These are phyloP conservation scores for Moringa oleifera DNA, from an alignment of 345 rosid species.

Conservation along the genomic window DNA sequence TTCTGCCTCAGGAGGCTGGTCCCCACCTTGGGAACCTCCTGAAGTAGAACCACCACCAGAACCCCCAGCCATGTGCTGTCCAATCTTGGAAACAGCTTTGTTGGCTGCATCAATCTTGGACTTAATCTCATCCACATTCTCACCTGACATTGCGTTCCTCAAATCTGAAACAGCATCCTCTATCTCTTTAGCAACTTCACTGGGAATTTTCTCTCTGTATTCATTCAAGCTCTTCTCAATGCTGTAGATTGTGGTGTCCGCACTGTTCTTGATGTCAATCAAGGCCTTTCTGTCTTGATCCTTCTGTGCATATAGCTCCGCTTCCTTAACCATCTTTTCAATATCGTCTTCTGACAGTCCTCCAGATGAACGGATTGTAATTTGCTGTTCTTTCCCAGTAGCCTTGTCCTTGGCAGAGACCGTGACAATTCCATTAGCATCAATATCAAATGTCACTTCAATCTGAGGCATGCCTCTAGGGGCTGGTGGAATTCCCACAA, in stretches of 20 bases:
- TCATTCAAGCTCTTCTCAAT: conserved; percentile 81
- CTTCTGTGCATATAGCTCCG: conserved; percentile 68
- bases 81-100: conserved; percentile 85
- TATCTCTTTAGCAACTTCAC: conserved; percentile 63
- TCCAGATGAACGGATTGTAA: conserved; percentile 86
- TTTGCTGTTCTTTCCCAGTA: conserved; percentile 75
- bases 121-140: conserved; percentile 57
- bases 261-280: conserved; percentile 65
- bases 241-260: conserved; percentile 79
- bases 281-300: conserved; percentile 69
- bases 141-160: conserved; percentile 58
- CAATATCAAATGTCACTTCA: conserved; percentile 87
- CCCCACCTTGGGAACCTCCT: conserved; percentile 61
- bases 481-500: conserved; percentile 84
- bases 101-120: conserved; percentile 74
- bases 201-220: conserved; percentile 75
- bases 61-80: conserved; percentile 69
- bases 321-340: conserved; percentile 86
- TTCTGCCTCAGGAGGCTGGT: conserved; percentile 75
- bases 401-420: conserved; percentile 90
- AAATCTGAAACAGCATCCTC: conserved; percentile 70
- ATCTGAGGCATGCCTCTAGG: conserved; percentile 86
- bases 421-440: conserved; percentile 86
- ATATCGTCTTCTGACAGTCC: conserved; percentile 83
- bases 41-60: conserved; percentile 41